phyloP scores from a whole-genome alignment of 2,329 filamentous ascomycete genomes.

The Chaetomiaceae sp. region DNA sequence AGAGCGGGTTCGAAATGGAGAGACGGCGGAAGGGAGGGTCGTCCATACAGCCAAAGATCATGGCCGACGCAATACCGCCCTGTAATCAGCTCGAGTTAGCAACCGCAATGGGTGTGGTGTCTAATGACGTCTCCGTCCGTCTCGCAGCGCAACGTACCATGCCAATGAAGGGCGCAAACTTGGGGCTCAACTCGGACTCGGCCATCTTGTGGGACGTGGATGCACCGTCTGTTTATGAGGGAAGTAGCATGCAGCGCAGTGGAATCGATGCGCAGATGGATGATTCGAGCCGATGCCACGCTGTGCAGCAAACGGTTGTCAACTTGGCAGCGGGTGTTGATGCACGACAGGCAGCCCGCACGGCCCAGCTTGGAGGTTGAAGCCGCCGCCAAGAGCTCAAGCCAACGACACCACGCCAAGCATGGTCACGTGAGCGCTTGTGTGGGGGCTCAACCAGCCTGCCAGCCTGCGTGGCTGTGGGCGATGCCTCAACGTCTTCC shows the following conservation, averaged over 20 bases:
- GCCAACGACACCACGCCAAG: slow-evolving; percentile 9
- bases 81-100: slow-evolving; percentile 34
- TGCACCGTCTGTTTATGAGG: background rate
- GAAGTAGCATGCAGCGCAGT: background rate
- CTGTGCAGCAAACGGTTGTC: background rate
- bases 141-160: slow-evolving; percentile 57
- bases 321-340: slow-evolving; percentile 4
- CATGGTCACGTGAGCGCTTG: slow-evolving; percentile 13
- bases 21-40: slow-evolving; percentile 19
- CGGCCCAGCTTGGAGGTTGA: slow-evolving; percentile 8
- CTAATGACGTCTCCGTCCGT: background rate
- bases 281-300: background rate
- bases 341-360: slow-evolving; percentile 3
- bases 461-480: too few species aligned
- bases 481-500: too few species aligned
- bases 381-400: slow-evolving; percentile 8
- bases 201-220: slow-evolving; percentile 37
- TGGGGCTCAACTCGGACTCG: slow-evolving; percentile 61
- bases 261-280: background rate
- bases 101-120: too few species aligned
- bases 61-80: slow-evolving; percentile 74
- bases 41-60: slow-evolving; percentile 75
- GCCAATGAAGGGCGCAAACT: slow-evolving; percentile 83
- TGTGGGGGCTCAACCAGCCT: too few species aligned
- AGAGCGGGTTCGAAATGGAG: slow-evolving; percentile 11